phyloP scores from a whole-genome alignment of 1,284 basidiomycete genomes.

The Sparassis latifolia region DNA sequence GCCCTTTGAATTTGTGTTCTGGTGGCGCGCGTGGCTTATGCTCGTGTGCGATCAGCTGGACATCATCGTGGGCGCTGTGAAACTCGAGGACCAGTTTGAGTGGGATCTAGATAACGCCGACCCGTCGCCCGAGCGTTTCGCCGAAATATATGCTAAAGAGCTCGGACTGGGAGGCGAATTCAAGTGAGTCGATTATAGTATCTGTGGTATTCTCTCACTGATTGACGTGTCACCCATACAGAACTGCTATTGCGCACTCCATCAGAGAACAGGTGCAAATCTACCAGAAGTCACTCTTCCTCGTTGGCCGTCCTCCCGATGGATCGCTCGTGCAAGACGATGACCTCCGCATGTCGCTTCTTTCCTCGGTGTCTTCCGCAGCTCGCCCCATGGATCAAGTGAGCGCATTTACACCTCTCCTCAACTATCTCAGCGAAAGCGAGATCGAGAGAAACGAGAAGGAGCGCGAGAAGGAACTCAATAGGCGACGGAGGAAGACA shows the following conservation, averaged over 20 bases:
- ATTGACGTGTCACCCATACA: slow-evolving; percentile 23
- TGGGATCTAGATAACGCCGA: slow-evolving; percentile 87
- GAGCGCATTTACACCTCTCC: slow-evolving; percentile 77
- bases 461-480: slow-evolving; percentile 89
- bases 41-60: slow-evolving; percentile 60
- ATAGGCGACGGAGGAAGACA: slow-evolving; percentile 79
- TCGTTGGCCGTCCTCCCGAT: slow-evolving; percentile 84
- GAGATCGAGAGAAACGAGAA: slow-evolving; percentile 88
- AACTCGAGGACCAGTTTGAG: slow-evolving; percentile 96
- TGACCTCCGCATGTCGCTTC: slow-evolving; percentile 85
- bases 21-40: slow-evolving; percentile 11
- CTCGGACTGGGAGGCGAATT: slow-evolving; percentile 92
- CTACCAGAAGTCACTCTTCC: slow-evolving; percentile 88
- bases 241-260: slow-evolving; percentile 91
- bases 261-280: slow-evolving; percentile 94
- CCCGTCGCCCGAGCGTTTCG: slow-evolving; percentile 89
- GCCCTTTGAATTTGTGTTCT: slow-evolving; percentile 1
- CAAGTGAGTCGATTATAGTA: slow-evolving; percentile 50
- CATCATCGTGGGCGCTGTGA: slow-evolving; percentile 90
- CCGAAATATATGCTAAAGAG: slow-evolving; percentile 82
- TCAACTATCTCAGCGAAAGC: slow-evolving; percentile 84
- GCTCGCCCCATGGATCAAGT: slow-evolving; percentile 74
- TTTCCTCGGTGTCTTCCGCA: slow-evolving; percentile 70
- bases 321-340: slow-evolving; percentile 82
- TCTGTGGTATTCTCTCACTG: background rate